Percentiles rank a stretch among this genome's conserved stretches.
Evolutionary conservation across 345 rosid species (phyloP).

Genomic region (Eucalyptus erythrocorys): DNA sequence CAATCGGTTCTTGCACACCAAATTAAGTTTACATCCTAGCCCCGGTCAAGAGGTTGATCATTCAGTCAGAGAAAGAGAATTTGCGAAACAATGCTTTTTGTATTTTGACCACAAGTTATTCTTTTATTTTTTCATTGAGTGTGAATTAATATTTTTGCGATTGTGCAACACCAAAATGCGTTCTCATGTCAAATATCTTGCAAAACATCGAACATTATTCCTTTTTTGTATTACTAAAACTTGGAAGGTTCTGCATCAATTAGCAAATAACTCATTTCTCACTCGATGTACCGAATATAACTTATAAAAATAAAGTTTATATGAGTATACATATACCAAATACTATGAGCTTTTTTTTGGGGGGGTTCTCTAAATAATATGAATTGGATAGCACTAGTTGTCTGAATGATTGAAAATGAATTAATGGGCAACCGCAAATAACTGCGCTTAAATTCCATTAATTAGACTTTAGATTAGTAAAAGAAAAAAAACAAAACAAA

Average conservation of each 20-base stretch:
- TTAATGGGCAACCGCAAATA: neutral
- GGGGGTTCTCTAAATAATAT: no score
- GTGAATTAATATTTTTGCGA: neutral
- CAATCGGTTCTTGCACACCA: neutral
- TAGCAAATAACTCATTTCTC: accelerated
- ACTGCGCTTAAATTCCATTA: neutral
- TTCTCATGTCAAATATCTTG: neutral
- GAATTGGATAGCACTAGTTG: neutral
- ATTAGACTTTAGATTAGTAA: neutral
- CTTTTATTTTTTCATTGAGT: neutral
- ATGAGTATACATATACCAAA: neutral
- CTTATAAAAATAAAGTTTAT: neutral
- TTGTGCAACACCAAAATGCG: neutral
- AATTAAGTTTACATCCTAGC: neutral
- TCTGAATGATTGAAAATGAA: no score
- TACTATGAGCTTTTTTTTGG: no score
- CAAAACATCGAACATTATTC: neutral
- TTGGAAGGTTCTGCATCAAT: accelerated
- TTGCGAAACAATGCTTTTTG: neutral
- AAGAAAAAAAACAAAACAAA: no score
- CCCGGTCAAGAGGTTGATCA: neutral
- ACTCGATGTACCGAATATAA: accelerated
- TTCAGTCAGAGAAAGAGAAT: neutral
- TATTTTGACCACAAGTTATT: neutral
- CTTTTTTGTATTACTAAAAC: accelerated